Evolutionary conservation across 148 eudicot genomes (phyloP).

Genomic region (Beta vulgaris): DNA sequence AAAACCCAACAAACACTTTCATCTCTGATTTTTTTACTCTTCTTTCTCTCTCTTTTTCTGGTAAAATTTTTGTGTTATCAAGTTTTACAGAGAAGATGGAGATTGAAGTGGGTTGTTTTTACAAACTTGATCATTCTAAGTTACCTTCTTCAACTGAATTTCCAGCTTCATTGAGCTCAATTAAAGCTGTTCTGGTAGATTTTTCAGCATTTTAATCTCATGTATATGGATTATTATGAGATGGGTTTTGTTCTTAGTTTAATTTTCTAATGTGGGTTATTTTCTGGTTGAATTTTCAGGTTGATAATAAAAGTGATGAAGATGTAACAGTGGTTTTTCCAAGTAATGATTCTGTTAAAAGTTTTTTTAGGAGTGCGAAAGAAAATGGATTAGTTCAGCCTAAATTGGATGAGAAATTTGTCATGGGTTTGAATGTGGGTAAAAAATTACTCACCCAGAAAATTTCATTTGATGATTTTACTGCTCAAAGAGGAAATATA

Average conservation of each 20-base stretch:
- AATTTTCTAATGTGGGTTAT: not conserved
- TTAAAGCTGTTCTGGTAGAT: constrained; percentile 67
- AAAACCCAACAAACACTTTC: too few species aligned
- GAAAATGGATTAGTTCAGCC: constrained; percentile 47
- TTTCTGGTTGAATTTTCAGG: constrained; percentile 38
- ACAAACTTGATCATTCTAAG: constrained; percentile 56
- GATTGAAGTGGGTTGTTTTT: constrained; percentile 51
- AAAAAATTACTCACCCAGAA: constrained; percentile 45
- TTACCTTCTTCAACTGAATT: constrained; percentile 41
- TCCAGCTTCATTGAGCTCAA: constrained; percentile 49
- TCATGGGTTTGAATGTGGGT: constrained; percentile 49
- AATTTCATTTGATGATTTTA: constrained; percentile 51
- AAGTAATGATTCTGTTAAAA: constrained; percentile 47
- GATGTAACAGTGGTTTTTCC: constrained; percentile 65
- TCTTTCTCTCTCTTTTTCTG: not conserved
- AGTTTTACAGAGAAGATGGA: constrained; percentile 6
- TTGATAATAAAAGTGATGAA: constrained; percentile 46
- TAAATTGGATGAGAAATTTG: constrained; percentile 53
- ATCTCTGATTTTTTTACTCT: not conserved
- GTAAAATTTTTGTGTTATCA: not conserved
- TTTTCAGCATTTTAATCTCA: too few species aligned
- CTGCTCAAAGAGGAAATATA: constrained; percentile 39
- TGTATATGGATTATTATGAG: too few species aligned
- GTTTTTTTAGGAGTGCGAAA: constrained; percentile 36
- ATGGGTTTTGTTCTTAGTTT: too few species aligned